phyloP scores from a whole-genome alignment of 2,329 filamentous ascomycete species.

The Aspergillus cejpii region DNA sequence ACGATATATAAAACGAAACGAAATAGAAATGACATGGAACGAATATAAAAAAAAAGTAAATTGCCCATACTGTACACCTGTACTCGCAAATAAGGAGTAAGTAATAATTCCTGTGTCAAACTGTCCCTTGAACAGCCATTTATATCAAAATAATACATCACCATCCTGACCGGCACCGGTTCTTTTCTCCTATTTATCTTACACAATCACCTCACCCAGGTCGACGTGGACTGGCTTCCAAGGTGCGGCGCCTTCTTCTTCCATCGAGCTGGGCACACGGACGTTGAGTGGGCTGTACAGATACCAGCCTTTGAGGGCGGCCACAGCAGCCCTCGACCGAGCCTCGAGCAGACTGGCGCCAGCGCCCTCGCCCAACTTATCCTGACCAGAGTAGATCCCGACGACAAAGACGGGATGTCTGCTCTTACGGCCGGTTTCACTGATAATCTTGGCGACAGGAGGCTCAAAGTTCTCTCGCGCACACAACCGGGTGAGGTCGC shows the following conservation, averaged over 20 bases:
- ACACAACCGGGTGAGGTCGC: constrained; percentile 77
- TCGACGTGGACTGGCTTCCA: constrained; percentile 66
- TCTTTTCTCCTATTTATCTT: constrained; percentile 17
- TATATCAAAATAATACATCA: constrained; percentile 14
- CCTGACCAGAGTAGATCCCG: constrained; percentile 82
- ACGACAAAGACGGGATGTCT: constrained; percentile 87
- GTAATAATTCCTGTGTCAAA: constrained; percentile 12
- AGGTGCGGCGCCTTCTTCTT: constrained; percentile 53
- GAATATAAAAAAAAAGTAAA: constrained; percentile 26
- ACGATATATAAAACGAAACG: constrained; percentile 14
- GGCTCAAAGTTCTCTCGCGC: constrained; percentile 80
- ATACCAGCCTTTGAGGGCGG: constrained; percentile 90
- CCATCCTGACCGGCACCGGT: constrained; percentile 7
- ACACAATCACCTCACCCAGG: constrained; percentile 61
- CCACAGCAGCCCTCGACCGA: constrained; percentile 70
- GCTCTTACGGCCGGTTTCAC: constrained; percentile 80
- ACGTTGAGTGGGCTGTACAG: constrained; percentile 73
- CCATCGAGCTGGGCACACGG: constrained; percentile 63
- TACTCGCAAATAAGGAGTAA: constrained; percentile 27
- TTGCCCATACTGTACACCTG: constrained; percentile 38
- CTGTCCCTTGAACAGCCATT: constrained; percentile 6
- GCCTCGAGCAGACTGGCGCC: constrained; percentile 72
- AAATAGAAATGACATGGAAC: constrained; percentile 26
- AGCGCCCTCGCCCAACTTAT: constrained; percentile 87
- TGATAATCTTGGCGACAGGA: constrained; percentile 78